A percentile compares a stretch with the other conserved stretches of the same genome.
Evolutionary conservation across 2,329 filamentous ascomycete genomes (phyloP).

Genomic region (Xylaria sp.): DNA sequence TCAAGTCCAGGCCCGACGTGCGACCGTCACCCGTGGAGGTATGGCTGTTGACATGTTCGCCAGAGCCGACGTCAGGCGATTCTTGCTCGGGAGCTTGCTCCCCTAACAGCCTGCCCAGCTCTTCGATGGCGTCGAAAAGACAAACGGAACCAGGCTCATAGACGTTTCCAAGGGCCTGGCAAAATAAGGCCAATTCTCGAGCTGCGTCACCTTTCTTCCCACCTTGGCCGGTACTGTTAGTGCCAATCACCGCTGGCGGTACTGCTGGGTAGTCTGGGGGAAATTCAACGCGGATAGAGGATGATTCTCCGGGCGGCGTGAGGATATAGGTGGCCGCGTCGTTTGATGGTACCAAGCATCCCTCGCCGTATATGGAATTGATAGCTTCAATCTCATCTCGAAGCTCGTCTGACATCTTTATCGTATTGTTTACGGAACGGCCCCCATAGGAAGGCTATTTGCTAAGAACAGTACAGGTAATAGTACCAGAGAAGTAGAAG

Average conservation of each 20-base stretch:
- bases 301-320: constrained; percentile 70
- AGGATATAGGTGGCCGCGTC: constrained; percentile 67
- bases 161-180: constrained; percentile 72
- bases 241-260: constrained; percentile 79
- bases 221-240: constrained; percentile 77
- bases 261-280: constrained; percentile 78
- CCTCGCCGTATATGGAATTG: constrained; percentile 83
- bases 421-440: background rate
- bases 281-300: constrained; percentile 74
- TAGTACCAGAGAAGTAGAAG: background rate
- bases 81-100: constrained; percentile 47
- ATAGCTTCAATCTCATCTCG: constrained; percentile 81
- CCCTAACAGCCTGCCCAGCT: constrained; percentile 63
- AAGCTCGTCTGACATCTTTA: constrained; percentile 68
- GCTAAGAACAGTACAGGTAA: background rate
- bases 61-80: constrained; percentile 40
- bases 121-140: constrained; percentile 90
- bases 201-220: constrained; percentile 78
- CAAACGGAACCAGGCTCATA: constrained; percentile 83
- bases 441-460: background rate
- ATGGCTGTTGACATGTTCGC: constrained; percentile 28
- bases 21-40: constrained; percentile 30
- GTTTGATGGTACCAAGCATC: constrained; percentile 63
- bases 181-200: constrained; percentile 74
- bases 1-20: constrained; percentile 22